These are phyloP conservation scores for Schizochytrium sp. DNA, from an alignment of 108 stramenopile species.

Conservation along the genomic window DNA sequence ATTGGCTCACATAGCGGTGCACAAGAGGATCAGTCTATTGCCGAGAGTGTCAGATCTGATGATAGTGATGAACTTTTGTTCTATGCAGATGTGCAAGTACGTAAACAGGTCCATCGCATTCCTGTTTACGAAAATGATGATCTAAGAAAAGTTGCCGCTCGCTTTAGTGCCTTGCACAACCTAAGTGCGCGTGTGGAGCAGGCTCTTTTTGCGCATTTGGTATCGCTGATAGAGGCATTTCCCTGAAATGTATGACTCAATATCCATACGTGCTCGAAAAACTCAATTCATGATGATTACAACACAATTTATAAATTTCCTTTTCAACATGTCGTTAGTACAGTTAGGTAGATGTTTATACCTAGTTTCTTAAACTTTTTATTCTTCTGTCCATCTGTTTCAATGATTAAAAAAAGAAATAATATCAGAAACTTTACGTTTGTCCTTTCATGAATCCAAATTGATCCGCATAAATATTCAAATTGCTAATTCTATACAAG, in stretches of 20 bases:
- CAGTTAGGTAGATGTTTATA: background rate
- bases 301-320: background rate
- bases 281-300: background rate
- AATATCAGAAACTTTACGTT: no score
- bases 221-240: background rate
- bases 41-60: background rate
- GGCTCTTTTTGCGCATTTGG: background rate
- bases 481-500: no score
- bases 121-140: constrained; percentile 43
- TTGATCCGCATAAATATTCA: no score
- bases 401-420: no score
- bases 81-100: constrained; percentile 54
- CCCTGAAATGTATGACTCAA: background rate
- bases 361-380: no score
- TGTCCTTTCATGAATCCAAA: no score
- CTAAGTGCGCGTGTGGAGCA: constrained; percentile 1
- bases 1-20: background rate
- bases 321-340: background rate
- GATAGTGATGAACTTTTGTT: constrained; percentile 8
- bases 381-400: no score
- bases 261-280: no score
- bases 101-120: constrained; percentile 19
- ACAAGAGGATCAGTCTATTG: background rate
- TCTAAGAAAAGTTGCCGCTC: constrained; percentile 27
- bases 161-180: background rate